Evolutionary conservation across 1,284 basidiomycete genomes (phyloP), one percentile per base, ranked within the genome.

Genomic region (Melampsora larici-populina): DNA sequence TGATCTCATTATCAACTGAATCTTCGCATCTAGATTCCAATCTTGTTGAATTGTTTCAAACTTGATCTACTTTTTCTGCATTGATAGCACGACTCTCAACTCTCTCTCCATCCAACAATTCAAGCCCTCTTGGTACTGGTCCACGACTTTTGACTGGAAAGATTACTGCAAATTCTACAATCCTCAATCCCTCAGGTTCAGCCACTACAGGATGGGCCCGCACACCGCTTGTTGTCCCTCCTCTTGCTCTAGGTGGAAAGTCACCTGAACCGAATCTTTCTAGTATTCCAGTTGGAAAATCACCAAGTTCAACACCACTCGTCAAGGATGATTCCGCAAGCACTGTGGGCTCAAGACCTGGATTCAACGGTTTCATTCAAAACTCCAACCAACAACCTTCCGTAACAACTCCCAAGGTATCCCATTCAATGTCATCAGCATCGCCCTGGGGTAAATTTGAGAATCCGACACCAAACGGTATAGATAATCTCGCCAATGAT

Each of bases 111-210:
- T 76, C 74, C 40, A 26, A 48, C 11, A 48, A 13, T 15, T 24
- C 72, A 18, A 66, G 29, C 40, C 49, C 55, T 33, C 31, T 33
- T 46, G 55, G 65, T 49, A 40, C 66, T 8, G 74, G 65, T 5
- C 74, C 74, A 29, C 74, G 74, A 26, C 74, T 76, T 21, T 55
- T 76, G n/a, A 76, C 74, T 21, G 74, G 74, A 4, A 76, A 76
- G 40, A 68, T 76, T 43, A 65, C 33, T 15, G 29, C 67, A 3
- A 76, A 68, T 24, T 68, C 58, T 31, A 68, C 66, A 17, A 69
- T 69, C 18, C 48, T 76, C 51, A 76, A 76, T 46, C 29, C 65
- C 0, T 17, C 66, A 8, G 74, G 66, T 36, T 17, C 74, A 24
- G n/a, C 26, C 33, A 55, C 51, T 31, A 60, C 74, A 11, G 58